Conservation (phyloP, 371 early-diverging fungal genomes). For the Rhizomucor pusillus region DNA sequence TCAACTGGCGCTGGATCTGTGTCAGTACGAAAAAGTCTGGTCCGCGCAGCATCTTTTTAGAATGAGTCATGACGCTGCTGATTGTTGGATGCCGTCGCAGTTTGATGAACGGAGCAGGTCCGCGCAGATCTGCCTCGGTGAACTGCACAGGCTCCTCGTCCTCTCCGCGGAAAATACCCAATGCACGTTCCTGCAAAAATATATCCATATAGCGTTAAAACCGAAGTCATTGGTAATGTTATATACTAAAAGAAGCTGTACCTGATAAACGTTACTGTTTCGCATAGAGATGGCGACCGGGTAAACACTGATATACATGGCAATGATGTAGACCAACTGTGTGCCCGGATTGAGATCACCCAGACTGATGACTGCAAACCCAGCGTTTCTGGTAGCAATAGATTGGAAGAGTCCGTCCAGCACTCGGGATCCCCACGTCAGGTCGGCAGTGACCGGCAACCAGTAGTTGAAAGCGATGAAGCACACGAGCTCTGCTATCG, state of each 20-base stretch:
- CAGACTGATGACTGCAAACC: conserved; percentile 40
- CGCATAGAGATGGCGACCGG: conserved; percentile 53
- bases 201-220: background rate
- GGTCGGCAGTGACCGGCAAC: conserved; percentile 33
- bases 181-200: conserved; percentile 36
- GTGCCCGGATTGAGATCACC: conserved; percentile 44
- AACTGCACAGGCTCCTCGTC: conserved; percentile 23
- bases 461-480: conserved; percentile 45
- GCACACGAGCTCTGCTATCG: conserved; percentile 34
- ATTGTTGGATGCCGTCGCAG: conserved; percentile 34
- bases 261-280: conserved; percentile 51
- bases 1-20: conserved; percentile 45
- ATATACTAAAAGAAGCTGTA: too few species aligned
- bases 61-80: conserved; percentile 35
- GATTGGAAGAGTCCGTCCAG: conserved; percentile 50
- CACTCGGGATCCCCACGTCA: conserved; percentile 43
- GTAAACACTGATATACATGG: conserved; percentile 56
- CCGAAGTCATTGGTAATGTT: background rate
- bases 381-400: conserved; percentile 47
- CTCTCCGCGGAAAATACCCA: conserved; percentile 40
- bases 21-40: conserved; percentile 50
- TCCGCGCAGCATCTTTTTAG: conserved; percentile 26
- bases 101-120: conserved; percentile 23
- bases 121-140: conserved; percentile 12
- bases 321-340: conserved; percentile 43